Base-by-base conservation (phyloP, 164 flowering plant species). In the Buxus sempervirens region DNA sequence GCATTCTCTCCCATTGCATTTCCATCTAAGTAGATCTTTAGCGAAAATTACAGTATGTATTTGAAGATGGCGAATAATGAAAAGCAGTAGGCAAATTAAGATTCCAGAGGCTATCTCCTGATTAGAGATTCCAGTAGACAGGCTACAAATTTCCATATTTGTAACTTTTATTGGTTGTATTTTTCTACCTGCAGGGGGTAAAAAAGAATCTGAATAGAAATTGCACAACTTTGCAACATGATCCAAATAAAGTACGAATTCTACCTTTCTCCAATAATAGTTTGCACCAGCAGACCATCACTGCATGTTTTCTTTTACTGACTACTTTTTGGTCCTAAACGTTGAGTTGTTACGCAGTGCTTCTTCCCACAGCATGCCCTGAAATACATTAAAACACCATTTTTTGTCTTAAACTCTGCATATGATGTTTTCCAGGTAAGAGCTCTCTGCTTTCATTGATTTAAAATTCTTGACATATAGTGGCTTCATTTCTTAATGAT, bases 381-480 rank as follows among this genome's bases (percentile, higher is more conserved):
- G 72, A 65, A 69, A 36, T 86, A 75, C 73, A 87, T 89, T 54
- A 75, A 57, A 67, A 86, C 93, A 56, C 99, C 99, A 19, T 81
- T 80, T 66, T 95, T 92, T 71, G 76, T 95, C 70, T 73, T 95
- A 69, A 95, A 95, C 79, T 71, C 99, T 18, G 99, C 97, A 49
- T 95, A 95, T 70, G 99, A 95, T 67, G 87, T 86, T 16, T 92
- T 26, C 78, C 97, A 91, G 72, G 97, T 91, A 83, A 73, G 70
- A 51, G n/a, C n/a, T 69, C 54, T 62, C 26, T 19, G 18, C 64
- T 54, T 36, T 36, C 1, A 10, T 66, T 63, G 66, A 28, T 42
- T 42, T 14, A 28, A 62, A 36, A 23, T 23, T 51, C 16, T 63
- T 27, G 22, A 27, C 16, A 32, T 45, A 57, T 60, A 64, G 26